These are phyloP conservation scores for Neurospora sp. DNA, from an alignment of 495 filamentous ascomycete species.

Conservation along the genomic window DNA sequence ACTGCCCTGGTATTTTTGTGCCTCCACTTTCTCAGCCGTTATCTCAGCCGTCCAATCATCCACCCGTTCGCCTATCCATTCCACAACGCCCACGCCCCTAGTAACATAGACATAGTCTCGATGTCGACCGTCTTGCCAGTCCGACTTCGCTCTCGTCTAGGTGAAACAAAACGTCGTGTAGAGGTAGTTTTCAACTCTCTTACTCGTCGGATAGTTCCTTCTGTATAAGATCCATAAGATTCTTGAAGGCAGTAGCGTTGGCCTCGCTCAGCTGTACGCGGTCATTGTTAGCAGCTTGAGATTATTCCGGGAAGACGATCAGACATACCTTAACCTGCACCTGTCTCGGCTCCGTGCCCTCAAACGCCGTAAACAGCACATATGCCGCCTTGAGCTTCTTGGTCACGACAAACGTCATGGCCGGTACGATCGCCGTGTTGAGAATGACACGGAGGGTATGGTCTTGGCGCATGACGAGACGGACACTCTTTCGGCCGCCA, in stretches of 20 bases:
- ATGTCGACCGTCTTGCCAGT: background rate
- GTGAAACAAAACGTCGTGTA: background rate
- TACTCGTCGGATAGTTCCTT: slow-evolving; percentile 22
- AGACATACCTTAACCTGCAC: slow-evolving; percentile 61
- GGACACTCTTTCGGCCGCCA: slow-evolving; percentile 30
- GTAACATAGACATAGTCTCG: background rate
- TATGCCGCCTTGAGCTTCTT: slow-evolving; percentile 48
- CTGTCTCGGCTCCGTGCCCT: slow-evolving; percentile 47
- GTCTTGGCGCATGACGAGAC: slow-evolving; percentile 82
- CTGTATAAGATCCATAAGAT: slow-evolving; percentile 31
- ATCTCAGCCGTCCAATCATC: background rate
- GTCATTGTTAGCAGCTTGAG: slow-evolving; percentile 1
- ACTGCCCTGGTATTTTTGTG: background rate
- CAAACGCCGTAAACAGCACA: slow-evolving; percentile 46
- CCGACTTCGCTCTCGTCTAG: background rate
- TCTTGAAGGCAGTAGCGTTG: slow-evolving; percentile 33
- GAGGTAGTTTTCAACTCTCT: background rate
- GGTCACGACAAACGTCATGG: slow-evolving; percentile 63
- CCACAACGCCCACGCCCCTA: background rate
- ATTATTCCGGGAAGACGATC: background rate
- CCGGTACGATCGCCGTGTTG: slow-evolving; percentile 65
- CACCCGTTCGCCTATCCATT: background rate
- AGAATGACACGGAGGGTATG: slow-evolving; percentile 77
- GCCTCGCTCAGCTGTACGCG: slow-evolving; percentile 31
- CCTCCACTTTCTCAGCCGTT: background rate